Percentiles rank a stretch among this genome's conserved stretches.
phyloP scores from a whole-genome alignment of 768 basidiomycete genomes.

The Mrakia blollopis region DNA sequence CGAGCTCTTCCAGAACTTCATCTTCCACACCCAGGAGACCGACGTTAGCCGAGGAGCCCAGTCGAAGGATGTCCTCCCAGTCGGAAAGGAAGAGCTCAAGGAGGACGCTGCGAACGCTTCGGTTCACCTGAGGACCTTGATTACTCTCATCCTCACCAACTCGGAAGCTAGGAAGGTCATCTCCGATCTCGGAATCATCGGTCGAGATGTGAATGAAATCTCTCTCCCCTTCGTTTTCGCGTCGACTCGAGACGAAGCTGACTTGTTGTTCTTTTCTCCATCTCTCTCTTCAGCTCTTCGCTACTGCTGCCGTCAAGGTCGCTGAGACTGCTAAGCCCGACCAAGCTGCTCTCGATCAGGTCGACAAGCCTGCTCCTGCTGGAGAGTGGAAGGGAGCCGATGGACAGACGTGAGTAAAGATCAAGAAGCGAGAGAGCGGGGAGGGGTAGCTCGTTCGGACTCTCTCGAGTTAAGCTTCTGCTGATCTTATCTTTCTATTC shows the following conservation, averaged over 20 bases:
- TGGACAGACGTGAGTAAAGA: slow-evolving; percentile 32
- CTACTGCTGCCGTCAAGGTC: slow-evolving; percentile 64
- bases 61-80: slow-evolving; percentile 44
- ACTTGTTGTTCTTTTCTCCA: neutral
- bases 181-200: slow-evolving; percentile 65
- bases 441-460: too few species aligned
- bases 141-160: slow-evolving; percentile 83
- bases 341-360: slow-evolving; percentile 51
- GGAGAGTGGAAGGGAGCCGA: slow-evolving; percentile 53
- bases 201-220: slow-evolving; percentile 32
- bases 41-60: slow-evolving; percentile 46
- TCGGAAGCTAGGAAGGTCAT: slow-evolving; percentile 83
- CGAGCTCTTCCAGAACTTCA: slow-evolving; percentile 85
- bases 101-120: slow-evolving; percentile 54
- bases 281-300: slow-evolving; percentile 65
- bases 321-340: slow-evolving; percentile 65
- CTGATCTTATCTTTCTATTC: neutral
- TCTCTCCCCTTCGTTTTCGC: too few species aligned
- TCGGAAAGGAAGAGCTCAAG: slow-evolving; percentile 48
- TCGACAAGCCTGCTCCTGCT: slow-evolving; percentile 65
- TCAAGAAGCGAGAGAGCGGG: too few species aligned
- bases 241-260: neutral
- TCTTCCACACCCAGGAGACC: slow-evolving; percentile 53
- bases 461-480: neutral
- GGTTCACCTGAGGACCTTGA: slow-evolving; percentile 78